Evolutionary conservation across 768 basidiomycete species (phyloP).

Genomic region (Amanita subjunquillea): DNA sequence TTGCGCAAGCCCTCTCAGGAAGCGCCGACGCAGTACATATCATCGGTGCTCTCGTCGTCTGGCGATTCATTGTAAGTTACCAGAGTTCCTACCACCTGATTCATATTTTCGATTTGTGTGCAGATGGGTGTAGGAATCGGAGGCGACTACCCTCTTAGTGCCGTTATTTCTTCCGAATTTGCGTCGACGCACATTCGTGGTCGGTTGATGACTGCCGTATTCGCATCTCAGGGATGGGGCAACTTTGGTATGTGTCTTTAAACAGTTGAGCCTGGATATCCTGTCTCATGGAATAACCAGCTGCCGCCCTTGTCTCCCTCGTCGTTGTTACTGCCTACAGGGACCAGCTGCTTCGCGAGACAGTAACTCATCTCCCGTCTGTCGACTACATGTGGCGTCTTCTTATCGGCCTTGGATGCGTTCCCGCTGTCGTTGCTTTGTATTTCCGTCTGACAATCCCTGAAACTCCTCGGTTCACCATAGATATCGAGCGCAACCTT

Average conservation of each 20-base stretch:
- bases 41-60: constrained; percentile 69
- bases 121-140: constrained; percentile 82
- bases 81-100: neutral
- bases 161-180: constrained; percentile 87
- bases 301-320: constrained; percentile 56
- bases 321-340: constrained; percentile 65
- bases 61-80: constrained; percentile 59
- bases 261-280: neutral
- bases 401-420: constrained; percentile 78
- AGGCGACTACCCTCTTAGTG: constrained; percentile 80
- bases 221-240: constrained; percentile 83
- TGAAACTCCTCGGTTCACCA: constrained; percentile 84
- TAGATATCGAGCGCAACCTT: constrained; percentile 86
- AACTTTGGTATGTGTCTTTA: constrained; percentile 46
- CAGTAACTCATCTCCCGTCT: constrained; percentile 27
- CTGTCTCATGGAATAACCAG: constrained; percentile 17
- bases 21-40: constrained; percentile 56
- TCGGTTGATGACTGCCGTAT: constrained; percentile 84
- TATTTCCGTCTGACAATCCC: constrained; percentile 93
- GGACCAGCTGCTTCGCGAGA: constrained; percentile 30
- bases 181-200: constrained; percentile 70
- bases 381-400: constrained; percentile 82
- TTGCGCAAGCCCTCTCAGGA: constrained; percentile 72
- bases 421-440: constrained; percentile 73
- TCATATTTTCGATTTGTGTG: too few relatives aligned